Percentiles rank a stretch among this genome's conserved stretches.
These are phyloP conservation scores for Claviceps spartinae DNA, from an alignment of 2,329 filamentous ascomycete genomes.

Conservation along the genomic window DNA sequence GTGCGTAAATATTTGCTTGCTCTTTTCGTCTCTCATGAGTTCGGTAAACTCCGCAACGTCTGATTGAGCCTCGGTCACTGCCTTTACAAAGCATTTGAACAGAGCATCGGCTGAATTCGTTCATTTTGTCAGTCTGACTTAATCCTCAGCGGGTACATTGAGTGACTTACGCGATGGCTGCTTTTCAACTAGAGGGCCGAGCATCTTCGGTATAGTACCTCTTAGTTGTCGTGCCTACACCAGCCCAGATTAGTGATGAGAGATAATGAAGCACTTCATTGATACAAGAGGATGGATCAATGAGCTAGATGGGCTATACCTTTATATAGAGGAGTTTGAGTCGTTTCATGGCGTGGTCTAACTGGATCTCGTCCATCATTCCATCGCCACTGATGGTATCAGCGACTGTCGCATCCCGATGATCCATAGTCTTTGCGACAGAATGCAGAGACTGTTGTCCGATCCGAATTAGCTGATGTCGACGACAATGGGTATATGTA, in stretches of 20 bases:
- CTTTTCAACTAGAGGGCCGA: constrained; percentile 35
- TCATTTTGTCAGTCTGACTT: constrained; percentile 2
- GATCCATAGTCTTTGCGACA: constrained; percentile 3
- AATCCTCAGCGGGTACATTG: background rate
- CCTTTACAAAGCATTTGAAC: constrained; percentile 32
- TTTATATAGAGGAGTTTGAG: constrained; percentile 42
- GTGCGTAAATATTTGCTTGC: constrained; percentile 35
- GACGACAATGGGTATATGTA: background rate
- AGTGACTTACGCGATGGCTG: constrained; percentile 35
- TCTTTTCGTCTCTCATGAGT: constrained; percentile 32
- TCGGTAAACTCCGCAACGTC: constrained; percentile 40
- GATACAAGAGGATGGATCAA: background rate
- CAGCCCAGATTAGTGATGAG: constrained; percentile 8
- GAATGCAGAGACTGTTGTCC: background rate
- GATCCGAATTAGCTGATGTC: background rate
- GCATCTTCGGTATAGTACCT: constrained; percentile 24
- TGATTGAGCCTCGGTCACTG: constrained; percentile 31
- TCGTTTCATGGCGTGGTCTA: constrained; percentile 34
- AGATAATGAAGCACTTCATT: background rate
- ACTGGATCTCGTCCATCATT: constrained; percentile 33
- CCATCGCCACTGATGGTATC: background rate
- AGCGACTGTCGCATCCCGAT: background rate
- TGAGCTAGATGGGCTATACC: constrained; percentile 19
- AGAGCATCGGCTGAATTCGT: constrained; percentile 32
- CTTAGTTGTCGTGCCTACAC: constrained; percentile 21